These are phyloP conservation scores for Tolypocladium capitatum DNA, from an alignment of 2,329 filamentous ascomycete genomes.

Conservation along the genomic window DNA sequence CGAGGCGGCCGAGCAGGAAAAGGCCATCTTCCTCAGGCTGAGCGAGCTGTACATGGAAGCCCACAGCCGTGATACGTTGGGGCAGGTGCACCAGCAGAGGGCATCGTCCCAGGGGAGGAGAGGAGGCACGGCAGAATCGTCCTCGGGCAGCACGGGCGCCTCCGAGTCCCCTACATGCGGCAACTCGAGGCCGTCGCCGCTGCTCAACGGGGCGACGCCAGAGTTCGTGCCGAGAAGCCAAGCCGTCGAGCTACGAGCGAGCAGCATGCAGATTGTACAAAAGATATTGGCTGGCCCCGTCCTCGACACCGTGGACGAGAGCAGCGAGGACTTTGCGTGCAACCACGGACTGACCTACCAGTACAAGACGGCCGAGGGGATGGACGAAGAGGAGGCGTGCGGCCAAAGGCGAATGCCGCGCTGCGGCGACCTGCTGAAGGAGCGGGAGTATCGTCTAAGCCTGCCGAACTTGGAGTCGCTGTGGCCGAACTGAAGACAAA, in stretches of 20 bases:
- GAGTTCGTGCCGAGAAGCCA: conserved; percentile 17
- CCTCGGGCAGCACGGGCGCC: not conserved
- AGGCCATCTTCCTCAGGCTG: conserved; percentile 29
- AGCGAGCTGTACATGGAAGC: conserved; percentile 36
- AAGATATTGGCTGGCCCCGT: not conserved
- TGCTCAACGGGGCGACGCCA: conserved; percentile 14
- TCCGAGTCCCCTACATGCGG: not conserved
- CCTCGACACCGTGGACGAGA: conserved; percentile 15
- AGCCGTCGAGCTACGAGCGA: not conserved
- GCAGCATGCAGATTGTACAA: too few relatives aligned
- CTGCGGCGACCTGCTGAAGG: not conserved
- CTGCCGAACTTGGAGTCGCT: conserved; percentile 1
- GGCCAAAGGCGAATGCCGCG: not conserved
- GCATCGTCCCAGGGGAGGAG: not conserved
- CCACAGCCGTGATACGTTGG: conserved; percentile 27
- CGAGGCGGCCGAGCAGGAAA: conserved; percentile 33
- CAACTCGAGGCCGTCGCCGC: conserved; percentile 5
- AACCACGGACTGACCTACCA: conserved; percentile 4
- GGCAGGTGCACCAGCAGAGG: conserved; percentile 15
- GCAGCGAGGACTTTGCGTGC: conserved; percentile 7
- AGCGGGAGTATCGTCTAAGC: conserved; percentile 1
- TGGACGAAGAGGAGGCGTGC: not conserved
- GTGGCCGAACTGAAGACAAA: conserved; percentile 1
- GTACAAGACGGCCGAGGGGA: not conserved
- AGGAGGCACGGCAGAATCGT: not conserved